A percentile compares a stretch with the other conserved stretches of the same genome.
These are phyloP conservation scores for Leccinum ponderosum DNA, from an alignment of 1,284 basidiomycete species.

Conservation along the genomic window DNA sequence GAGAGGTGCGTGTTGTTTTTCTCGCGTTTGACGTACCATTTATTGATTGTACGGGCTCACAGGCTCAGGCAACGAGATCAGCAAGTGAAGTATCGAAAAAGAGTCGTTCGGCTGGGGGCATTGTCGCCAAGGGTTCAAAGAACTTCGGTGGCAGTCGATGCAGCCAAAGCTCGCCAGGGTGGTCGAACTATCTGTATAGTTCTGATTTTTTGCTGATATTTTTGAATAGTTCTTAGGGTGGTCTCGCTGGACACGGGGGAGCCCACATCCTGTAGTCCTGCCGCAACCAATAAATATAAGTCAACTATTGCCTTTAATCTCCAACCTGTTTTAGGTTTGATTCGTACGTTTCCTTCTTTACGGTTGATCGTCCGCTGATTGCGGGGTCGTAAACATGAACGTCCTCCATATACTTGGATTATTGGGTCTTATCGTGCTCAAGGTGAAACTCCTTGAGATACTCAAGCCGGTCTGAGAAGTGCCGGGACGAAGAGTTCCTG, in stretches of 20 bases:
- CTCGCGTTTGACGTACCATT: background rate
- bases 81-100: constrained; percentile 10
- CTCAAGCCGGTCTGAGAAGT: constrained; percentile 47
- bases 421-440: constrained; percentile 48
- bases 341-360: constrained; percentile 15
- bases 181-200: background rate
- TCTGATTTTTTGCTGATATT: background rate
- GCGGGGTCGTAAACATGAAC: constrained; percentile 45
- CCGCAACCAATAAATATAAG: constrained; percentile 16
- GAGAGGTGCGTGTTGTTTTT: constrained; percentile 37
- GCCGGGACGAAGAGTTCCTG: too few species aligned
- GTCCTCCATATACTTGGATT: constrained; percentile 66
- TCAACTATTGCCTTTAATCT: constrained; percentile 41
- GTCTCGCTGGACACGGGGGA: constrained; percentile 37
- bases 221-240: constrained; percentile 33
- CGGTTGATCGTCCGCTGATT: constrained; percentile 1
- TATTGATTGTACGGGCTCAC: background rate
- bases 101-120: constrained; percentile 12
- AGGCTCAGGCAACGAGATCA: constrained; percentile 7
- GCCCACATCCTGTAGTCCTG: constrained; percentile 8
- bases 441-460: constrained; percentile 54
- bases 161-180: constrained; percentile 48
- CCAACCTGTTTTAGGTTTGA: constrained; percentile 13
- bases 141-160: constrained; percentile 20
- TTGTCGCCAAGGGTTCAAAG: constrained; percentile 14